These are phyloP conservation scores for Plasmodium chabaudi DNA, from an alignment of 169 alveolate genomes.

Conservation along the genomic window DNA sequence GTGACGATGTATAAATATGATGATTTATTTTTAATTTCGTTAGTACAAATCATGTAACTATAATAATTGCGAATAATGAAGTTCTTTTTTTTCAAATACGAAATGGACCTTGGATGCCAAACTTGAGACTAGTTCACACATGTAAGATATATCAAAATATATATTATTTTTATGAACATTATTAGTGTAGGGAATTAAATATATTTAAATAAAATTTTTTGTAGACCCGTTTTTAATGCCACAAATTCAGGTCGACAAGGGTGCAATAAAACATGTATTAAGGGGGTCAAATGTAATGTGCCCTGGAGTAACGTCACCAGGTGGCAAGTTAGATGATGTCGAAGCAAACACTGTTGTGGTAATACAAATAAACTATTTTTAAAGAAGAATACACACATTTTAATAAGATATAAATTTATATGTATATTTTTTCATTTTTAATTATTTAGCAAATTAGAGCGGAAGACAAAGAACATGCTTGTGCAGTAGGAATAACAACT, in stretches of 20 bases:
- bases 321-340: slow-evolving; percentile 95
- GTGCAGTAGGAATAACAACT: slow-evolving; percentile 95
- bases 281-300: slow-evolving; percentile 98
- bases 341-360: slow-evolving; percentile 89
- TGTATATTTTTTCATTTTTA: neutral
- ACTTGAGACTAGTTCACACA: slow-evolving; percentile 94
- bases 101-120: slow-evolving; percentile 96
- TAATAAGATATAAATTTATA: neutral
- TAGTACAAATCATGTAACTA: slow-evolving; percentile 88
- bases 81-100: slow-evolving; percentile 91
- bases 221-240: slow-evolving; percentile 96
- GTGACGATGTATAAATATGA: neutral
- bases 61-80: slow-evolving; percentile 85
- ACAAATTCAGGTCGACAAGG: slow-evolving; percentile 96
- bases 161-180: neutral
- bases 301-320: slow-evolving; percentile 97
- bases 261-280: slow-evolving; percentile 95
- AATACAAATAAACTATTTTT: slow-evolving; percentile 11
- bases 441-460: slow-evolving; percentile 89
- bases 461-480: slow-evolving; percentile 94
- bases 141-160: slow-evolving; percentile 77
- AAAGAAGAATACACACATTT: neutral
- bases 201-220: neutral
- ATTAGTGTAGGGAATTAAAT: slow-evolving; percentile 68
- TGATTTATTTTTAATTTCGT: neutral